Evolutionary conservation across 1,284 basidiomycete species (phyloP).

Genomic region (Papiliotrema laurentii): DNA sequence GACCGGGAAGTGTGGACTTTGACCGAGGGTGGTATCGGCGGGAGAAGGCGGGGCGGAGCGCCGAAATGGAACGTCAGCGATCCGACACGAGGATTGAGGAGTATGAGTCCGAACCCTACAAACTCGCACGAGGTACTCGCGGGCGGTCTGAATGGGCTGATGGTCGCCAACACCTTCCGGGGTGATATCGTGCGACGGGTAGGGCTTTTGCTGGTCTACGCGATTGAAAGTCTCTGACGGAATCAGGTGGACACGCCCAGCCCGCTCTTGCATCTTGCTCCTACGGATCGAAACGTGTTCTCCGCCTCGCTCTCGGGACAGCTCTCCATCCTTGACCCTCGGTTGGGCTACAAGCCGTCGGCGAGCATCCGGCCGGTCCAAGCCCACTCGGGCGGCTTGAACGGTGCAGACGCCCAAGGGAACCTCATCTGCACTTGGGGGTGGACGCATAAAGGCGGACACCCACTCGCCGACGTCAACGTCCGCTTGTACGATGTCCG

Average conservation of each 20-base stretch:
- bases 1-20: slow-evolving; percentile 63
- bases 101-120: slow-evolving; percentile 48
- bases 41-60: slow-evolving; percentile 44
- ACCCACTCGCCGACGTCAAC: slow-evolving; percentile 82
- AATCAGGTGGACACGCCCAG: slow-evolving; percentile 34
- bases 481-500: slow-evolving; percentile 91
- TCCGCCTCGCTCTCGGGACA: slow-evolving; percentile 79
- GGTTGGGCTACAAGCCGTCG: slow-evolving; percentile 54
- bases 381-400: slow-evolving; percentile 75
- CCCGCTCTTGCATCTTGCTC: slow-evolving; percentile 41
- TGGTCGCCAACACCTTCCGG: slow-evolving; percentile 68
- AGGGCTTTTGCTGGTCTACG: slow-evolving; percentile 17
- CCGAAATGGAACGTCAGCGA: slow-evolving; percentile 46
- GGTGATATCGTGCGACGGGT: slow-evolving; percentile 64
- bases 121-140: slow-evolving; percentile 58
- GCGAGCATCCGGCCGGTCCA: slow-evolving; percentile 56
- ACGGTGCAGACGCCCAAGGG: slow-evolving; percentile 72
- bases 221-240: not conserved
- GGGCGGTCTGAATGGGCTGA: slow-evolving; percentile 57
- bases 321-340: slow-evolving; percentile 76
- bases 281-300: slow-evolving; percentile 52
- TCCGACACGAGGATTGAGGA: slow-evolving; percentile 37
- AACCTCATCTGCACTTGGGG: slow-evolving; percentile 81
- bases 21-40: slow-evolving; percentile 44
- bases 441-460: slow-evolving; percentile 78